These are phyloP conservation scores for Cystoisospora suis DNA, from an alignment of 169 alveolate species.

Conservation along the genomic window DNA sequence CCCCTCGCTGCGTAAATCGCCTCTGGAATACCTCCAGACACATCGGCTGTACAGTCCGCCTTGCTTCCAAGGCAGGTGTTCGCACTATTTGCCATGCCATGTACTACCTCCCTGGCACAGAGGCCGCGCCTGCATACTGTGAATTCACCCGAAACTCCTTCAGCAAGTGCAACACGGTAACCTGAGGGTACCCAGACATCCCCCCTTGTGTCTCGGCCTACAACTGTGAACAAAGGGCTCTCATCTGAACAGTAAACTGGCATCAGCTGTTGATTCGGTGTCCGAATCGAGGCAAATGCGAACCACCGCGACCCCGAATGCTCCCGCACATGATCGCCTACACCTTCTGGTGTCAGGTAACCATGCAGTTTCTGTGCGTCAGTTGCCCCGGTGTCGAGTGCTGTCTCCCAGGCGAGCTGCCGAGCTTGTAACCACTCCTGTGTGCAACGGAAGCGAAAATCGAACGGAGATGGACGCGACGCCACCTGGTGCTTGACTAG, in stretches of 20 bases:
- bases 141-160: not conserved
- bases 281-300: not conserved
- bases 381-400: not conserved
- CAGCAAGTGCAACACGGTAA: conserved; percentile 7
- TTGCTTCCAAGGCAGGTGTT: conserved; percentile 3
- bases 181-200: not conserved
- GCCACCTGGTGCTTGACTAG: no score
- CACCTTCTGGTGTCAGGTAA: not conserved
- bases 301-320: not conserved
- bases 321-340: not conserved
- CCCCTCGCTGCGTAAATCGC: no score
- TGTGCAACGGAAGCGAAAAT: not conserved
- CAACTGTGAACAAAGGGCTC: not conserved
- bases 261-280: not conserved
- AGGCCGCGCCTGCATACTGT: conserved; percentile 2
- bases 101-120: not conserved
- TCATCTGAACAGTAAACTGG: not conserved
- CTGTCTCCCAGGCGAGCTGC: not conserved
- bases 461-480: not conserved
- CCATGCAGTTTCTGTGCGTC: not conserved
- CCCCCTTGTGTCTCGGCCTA: not conserved
- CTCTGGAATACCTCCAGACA: no score
- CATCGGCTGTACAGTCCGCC: not conserved
- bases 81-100: not conserved
- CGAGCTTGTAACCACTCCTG: not conserved